A percentile compares a stretch with the other conserved stretches of the same genome.
These are phyloP conservation scores for Thozetella sp. DNA, from an alignment of 495 filamentous ascomycete species.

Conservation along the genomic window DNA sequence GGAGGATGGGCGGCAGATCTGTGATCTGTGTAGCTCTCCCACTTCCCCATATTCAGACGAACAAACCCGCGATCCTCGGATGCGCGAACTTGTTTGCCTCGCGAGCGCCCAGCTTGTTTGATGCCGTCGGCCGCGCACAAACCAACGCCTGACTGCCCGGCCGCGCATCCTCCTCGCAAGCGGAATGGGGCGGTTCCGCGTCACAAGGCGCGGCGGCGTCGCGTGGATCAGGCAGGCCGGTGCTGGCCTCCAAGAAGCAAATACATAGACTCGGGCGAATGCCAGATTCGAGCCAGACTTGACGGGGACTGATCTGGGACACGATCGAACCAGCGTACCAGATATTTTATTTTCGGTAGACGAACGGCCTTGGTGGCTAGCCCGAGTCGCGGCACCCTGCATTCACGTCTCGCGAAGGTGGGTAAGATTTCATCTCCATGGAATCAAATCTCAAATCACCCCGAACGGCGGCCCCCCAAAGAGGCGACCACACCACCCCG, in stretches of 20 bases:
- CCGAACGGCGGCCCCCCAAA: background rate
- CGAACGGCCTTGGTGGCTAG: background rate
- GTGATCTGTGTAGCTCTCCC: slow-evolving; percentile 3
- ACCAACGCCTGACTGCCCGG: too few species aligned
- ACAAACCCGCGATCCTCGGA: background rate
- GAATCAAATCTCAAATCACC: background rate
- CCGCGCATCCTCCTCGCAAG: too few species aligned
- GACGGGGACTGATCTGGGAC: background rate
- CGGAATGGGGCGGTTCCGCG: too few species aligned
- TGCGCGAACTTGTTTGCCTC: background rate
- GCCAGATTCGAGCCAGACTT: background rate
- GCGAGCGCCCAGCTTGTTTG: too few species aligned
- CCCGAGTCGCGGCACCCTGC: slow-evolving; percentile 2
- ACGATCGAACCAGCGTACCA: background rate
- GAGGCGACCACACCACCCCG: background rate
- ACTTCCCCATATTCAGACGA: background rate
- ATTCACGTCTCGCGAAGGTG: slow-evolving; percentile 2
- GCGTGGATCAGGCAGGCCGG: background rate
- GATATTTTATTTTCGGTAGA: background rate
- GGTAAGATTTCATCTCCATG: slow-evolving; percentile 1
- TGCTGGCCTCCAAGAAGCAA: background rate
- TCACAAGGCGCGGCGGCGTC: background rate
- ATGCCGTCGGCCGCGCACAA: too few species aligned
- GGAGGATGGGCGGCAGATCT: background rate
- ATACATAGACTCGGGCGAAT: background rate